A percentile compares a stretch with the other conserved stretches of the same genome.
Evolutionary conservation across 2,329 filamentous ascomycete genomes (phyloP).

Genomic region (Venturia oleaginea): DNA sequence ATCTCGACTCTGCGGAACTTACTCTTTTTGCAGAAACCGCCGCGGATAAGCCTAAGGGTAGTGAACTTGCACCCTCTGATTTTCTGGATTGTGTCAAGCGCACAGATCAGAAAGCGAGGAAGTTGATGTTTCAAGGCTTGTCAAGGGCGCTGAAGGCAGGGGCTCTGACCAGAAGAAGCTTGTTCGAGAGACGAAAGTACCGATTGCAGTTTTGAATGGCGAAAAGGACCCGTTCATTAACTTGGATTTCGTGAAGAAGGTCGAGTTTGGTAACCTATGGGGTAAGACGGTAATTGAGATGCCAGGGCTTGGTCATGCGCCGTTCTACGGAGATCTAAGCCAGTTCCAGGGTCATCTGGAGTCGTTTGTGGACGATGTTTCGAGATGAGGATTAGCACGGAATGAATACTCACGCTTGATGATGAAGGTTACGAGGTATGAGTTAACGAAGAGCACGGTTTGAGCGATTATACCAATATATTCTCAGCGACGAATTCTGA

Average conservation of each 20-base stretch:
- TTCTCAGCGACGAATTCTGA: too few species aligned
- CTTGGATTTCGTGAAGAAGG: constrained; percentile 23
- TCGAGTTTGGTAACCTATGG: constrained; percentile 24
- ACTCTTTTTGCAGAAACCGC: constrained; percentile 15
- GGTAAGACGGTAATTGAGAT: constrained; percentile 22
- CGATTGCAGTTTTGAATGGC: constrained; percentile 25
- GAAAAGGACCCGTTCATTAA: constrained; percentile 24
- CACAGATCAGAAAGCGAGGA: constrained; percentile 22
- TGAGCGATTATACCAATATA: not conserved
- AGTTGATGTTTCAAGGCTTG: constrained; percentile 21
- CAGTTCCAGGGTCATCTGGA: constrained; percentile 14
- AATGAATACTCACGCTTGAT: not conserved
- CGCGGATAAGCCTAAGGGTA: not conserved
- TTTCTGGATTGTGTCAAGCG: constrained; percentile 21
- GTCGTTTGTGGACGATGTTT: constrained; percentile 16
- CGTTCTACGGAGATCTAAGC: constrained; percentile 24
- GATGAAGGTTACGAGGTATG: not conserved
- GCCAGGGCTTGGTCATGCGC: constrained; percentile 22
- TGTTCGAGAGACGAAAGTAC: constrained; percentile 18
- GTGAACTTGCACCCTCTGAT: constrained; percentile 18
- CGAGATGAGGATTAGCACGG: not conserved
- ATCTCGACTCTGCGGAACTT: constrained; percentile 18
- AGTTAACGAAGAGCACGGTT: not conserved
- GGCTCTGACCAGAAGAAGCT: constrained; percentile 20
- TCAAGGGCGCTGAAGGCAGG: constrained; percentile 7